Base-by-base conservation (phyloP, 78 protist genomes). In the Mastigamoeba balamuthi region DNA sequence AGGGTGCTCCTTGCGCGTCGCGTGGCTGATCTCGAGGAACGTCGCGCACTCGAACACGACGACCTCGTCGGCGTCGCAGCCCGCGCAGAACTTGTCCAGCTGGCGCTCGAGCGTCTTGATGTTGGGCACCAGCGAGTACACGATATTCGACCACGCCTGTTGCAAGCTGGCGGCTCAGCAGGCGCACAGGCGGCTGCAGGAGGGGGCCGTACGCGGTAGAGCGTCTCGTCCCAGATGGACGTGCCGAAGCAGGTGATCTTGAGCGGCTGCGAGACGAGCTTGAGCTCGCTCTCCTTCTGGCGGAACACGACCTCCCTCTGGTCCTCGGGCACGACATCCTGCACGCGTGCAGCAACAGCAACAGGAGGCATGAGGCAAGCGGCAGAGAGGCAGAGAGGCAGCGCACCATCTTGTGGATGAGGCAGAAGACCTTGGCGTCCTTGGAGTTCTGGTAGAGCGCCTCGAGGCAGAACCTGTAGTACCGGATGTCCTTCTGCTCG, bases 351-450 rank as follows among this genome's bases (percentile, higher is more conserved):
- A n/a, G n/a, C n/a, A n/a, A n/a, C n/a, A n/a, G n/a, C n/a, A n/a
- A n/a, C n/a, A n/a, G n/a, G n/a, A n/a, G n/a, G n/a, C n/a, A n/a
- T n/a, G n/a, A n/a, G n/a, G n/a, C n/a, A n/a, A n/a, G n/a, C n/a
- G n/a, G n/a, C n/a, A n/a, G n/a, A n/a, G n/a, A n/a, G n/a, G n/a
- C n/a, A n/a, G n/a, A n/a, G n/a, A n/a, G n/a, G n/a, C n/a, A n/a
- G n/a, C n/a, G n/a, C n/a, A n/a, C n/a, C 99, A 96, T 96, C 77
- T 96, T 96, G 93, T 96, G 99, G 30, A 96, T 40, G 36, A 95
- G 77, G 67, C 93, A 86, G 82, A 94, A 95, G 53, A 94, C 72
- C 65, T 93, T 85, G 1, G 96, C 95, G 7, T 76, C 78, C 40
- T 71, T 53, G 28, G 93, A 86, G 89, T 93, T 73, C 58, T 83